Percentiles rank a stretch among this genome's conserved stretches.
Conservation (phyloP, 164 flowering plant genomes). For the Aristolochia contorta region DNA sequence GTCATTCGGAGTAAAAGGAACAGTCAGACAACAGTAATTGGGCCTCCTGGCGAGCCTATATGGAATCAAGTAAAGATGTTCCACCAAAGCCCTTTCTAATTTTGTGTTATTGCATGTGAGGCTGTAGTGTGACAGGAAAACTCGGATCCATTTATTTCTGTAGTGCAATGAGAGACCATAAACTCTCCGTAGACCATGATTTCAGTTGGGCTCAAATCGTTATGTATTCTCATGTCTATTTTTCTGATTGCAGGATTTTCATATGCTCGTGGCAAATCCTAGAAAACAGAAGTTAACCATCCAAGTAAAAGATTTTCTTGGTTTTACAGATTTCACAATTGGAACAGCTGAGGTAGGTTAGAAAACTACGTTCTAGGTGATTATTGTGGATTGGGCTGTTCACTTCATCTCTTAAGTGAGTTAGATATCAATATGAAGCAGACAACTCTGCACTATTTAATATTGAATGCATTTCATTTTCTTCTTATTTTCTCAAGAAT, state of each 20-base stretch:
- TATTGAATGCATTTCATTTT: no score
- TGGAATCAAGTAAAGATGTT: constrained; percentile 81
- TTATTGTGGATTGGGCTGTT: constrained; percentile 1
- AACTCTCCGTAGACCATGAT: no score
- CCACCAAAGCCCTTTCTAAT: no score
- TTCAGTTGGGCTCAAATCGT: not conserved
- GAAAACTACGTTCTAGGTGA: not conserved
- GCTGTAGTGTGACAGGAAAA: not conserved
- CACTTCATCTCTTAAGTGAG: not conserved
- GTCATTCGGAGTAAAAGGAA: constrained; percentile 85
- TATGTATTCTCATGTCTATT: constrained; percentile 5
- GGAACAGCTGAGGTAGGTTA: constrained; percentile 77
- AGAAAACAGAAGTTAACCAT: constrained; percentile 54
- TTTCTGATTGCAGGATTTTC: constrained; percentile 64
- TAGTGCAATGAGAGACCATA: no score
- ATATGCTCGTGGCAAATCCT: constrained; percentile 80
- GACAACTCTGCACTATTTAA: no score
- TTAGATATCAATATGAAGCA: not conserved
- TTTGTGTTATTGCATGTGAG: not conserved
- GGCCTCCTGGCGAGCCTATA: constrained; percentile 93
- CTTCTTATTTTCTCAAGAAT: no score
- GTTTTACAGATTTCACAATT: constrained; percentile 59
- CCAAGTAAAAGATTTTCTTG: constrained; percentile 77
- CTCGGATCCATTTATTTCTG: no score
- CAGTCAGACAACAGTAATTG: constrained; percentile 93